Evolutionary conservation across 192 early-diverging fungal genomes (phyloP), one percentile per base, ranked within the genome.

Genomic region (Rhizophagus clarus): DNA sequence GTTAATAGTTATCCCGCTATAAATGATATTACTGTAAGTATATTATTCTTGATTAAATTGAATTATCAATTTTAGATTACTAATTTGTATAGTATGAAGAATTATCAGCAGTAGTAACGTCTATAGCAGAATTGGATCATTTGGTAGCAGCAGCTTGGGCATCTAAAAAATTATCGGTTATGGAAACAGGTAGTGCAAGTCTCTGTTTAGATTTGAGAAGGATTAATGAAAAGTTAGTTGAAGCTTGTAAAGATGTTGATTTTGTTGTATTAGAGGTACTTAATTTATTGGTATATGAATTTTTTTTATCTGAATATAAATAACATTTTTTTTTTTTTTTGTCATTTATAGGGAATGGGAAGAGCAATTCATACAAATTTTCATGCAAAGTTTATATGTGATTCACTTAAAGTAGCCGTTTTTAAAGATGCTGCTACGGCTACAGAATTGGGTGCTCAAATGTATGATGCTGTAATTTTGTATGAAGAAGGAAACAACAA

Each of bases 281-380:
- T 78, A 78, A 40, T 81, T 84, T 74, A 81, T 84, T n/a, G n/a
- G n/a, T n/a, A n/a, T n/a, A n/a, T n/a, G n/a, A n/a, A n/a, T n/a
- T n/a, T 61, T 80, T 74, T 22, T 62, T 11, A 20, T 26, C 5
- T 5, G 1, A 63, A 3, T 17, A 49, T 49, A 71, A 32, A 56
- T 80, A 71, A 9, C 9, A 8, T 37, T 15, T 42, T n/a, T n/a
- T n/a, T n/a, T 4, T 71, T 37, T n/a, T 87, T 87, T 76, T 22
- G 71, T 61, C 4, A 15, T 24, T 34, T 22, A 28, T 88, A 71
- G 84, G 92, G 92, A 45, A 93, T 93, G 92, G 92, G 89, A 3
- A 82, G 94, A 1, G 94, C 94, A 2, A 95, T 95, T 71, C 94
- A 95, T 80, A 95, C 94, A 14, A 95, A 95, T 79, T 94, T 89